Evolutionary conservation across 2,329 filamentous ascomycete genomes (phyloP), one percentile per base, ranked within the genome.

Genomic region (Alternaria rosae): DNA sequence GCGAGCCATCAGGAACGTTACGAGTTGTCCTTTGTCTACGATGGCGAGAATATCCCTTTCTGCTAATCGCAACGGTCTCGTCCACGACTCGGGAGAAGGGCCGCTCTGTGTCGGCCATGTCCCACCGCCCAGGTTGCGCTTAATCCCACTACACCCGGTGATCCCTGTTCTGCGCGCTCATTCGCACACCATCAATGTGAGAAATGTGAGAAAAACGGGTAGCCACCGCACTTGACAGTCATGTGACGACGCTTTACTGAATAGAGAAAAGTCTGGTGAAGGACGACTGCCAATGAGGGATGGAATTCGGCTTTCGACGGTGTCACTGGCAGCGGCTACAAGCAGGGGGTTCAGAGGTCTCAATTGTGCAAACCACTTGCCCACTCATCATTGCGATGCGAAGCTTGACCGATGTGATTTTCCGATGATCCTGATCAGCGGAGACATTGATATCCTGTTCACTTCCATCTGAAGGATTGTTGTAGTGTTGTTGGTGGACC

Each of bases 141-240:
- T 59, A 75, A 74, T 72, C 35, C 74, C 75, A 74, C 74, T 56
- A 55, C 52, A 50, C 64, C 61, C 62, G 44, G 65, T 69, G 65
- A 72, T 65, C 70, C 72, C 57, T 54, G 61, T 64, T 71, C 59
- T 65, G 69, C 68, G 68, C 51, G 35, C 45, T 74, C 68, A 78
- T 79, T 78, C 71, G 76, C 64, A 51, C 51, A 57, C 32, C 51
- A 47, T 43, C 13, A 25, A 57, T 73, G 74, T 78, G 77, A 68
- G 65, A 61, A 26, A 57, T 73, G 74, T 78, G 77, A 71, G 65
- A 61, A 54, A 61, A 38, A 43, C 38, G 64, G 60, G 65, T 62
- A 61, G 64, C 64, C 71, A 73, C 76, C 77, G 71, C 53, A 55
- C 44, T 47, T 65, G 64, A 67, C 42, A 48, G 65, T 78, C 75